Conservation (phyloP, 371 early-diverging fungal genomes). For the Mortierella sp. region DNA sequence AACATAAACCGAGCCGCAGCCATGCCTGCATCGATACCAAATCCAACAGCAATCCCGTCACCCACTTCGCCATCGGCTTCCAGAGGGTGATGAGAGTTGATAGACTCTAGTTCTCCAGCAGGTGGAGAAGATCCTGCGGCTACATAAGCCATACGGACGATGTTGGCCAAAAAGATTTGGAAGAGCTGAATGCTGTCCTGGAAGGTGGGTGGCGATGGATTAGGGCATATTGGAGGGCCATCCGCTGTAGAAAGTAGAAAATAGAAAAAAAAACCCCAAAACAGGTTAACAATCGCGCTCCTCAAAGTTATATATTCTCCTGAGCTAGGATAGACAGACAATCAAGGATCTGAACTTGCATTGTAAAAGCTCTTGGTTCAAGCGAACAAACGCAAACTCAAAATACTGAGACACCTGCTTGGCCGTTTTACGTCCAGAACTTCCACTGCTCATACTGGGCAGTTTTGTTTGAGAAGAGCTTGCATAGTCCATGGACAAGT, state of each 20-base stretch:
- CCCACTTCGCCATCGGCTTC: slow-evolving; percentile 33
- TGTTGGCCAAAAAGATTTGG: slow-evolving; percentile 65
- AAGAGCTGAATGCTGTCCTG: slow-evolving; percentile 68
- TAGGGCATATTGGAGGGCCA: slow-evolving; percentile 65
- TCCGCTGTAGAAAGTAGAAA: slow-evolving; percentile 52
- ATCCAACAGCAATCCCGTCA: slow-evolving; percentile 72
- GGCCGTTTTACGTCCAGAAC: slow-evolving; percentile 33
- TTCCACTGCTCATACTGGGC: slow-evolving; percentile 19
- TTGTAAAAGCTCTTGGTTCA: slow-evolving; percentile 54
- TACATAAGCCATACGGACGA: slow-evolving; percentile 72
- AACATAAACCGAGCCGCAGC: slow-evolving; percentile 78
- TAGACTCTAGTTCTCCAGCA: slow-evolving; percentile 65
- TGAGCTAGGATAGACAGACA: background rate
- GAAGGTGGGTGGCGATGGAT: slow-evolving; percentile 64
- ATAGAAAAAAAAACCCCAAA: background rate
- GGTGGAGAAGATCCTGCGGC: slow-evolving; percentile 75
- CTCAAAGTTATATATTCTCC: too few relatives aligned
- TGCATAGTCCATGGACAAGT: slow-evolving; percentile 50
- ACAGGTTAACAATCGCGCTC: background rate
- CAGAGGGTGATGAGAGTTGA: slow-evolving; percentile 55
- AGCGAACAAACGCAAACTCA: slow-evolving; percentile 28
- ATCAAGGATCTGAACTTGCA: slow-evolving; percentile 23
- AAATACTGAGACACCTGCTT: slow-evolving; percentile 27
- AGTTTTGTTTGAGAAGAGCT: slow-evolving; percentile 32
- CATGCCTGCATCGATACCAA: slow-evolving; percentile 75